Evolutionary conservation across 2,329 filamentous ascomycete genomes (phyloP).

Genomic region (Ophiostoma perfectum): DNA sequence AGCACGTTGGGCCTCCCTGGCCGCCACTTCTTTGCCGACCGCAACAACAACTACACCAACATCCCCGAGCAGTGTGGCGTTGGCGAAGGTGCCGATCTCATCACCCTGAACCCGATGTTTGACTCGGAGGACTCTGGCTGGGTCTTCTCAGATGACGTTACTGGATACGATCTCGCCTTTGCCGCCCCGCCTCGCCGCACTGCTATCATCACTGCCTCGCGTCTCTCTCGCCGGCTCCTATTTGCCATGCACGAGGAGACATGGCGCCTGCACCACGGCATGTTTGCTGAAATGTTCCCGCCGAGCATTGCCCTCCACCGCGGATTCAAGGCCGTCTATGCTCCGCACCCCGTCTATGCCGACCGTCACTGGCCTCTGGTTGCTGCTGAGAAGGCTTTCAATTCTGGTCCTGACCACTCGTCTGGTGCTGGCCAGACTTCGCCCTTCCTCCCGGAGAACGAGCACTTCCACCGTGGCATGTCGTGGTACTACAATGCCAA

Average conservation of each 20-base stretch:
- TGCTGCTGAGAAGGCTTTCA: slow-evolving; percentile 71
- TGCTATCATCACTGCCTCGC: slow-evolving; percentile 65
- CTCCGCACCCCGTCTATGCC: slow-evolving; percentile 74
- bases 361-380: slow-evolving; percentile 68
- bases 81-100: slow-evolving; percentile 42
- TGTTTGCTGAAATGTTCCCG: slow-evolving; percentile 78
- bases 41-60: slow-evolving; percentile 26
- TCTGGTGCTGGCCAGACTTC: slow-evolving; percentile 53
- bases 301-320: slow-evolving; percentile 66
- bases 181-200: slow-evolving; percentile 60
- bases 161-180: slow-evolving; percentile 54
- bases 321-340: slow-evolving; percentile 71
- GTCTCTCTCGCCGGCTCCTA: slow-evolving; percentile 61
- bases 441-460: slow-evolving; percentile 62
- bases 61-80: slow-evolving; percentile 54
- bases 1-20: not conserved
- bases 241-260: slow-evolving; percentile 71
- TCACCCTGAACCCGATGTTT: slow-evolving; percentile 39
- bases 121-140: slow-evolving; percentile 65
- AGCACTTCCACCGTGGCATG: slow-evolving; percentile 76
- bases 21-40: slow-evolving; percentile 24
- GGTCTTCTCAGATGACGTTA: slow-evolving; percentile 65
- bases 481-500: slow-evolving; percentile 81
- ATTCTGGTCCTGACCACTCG: slow-evolving; percentile 63
- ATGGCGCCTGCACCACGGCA: slow-evolving; percentile 59